Base-by-base conservation (phyloP, 2,329 filamentous ascomycete species). In the Alternaria triticina region DNA sequence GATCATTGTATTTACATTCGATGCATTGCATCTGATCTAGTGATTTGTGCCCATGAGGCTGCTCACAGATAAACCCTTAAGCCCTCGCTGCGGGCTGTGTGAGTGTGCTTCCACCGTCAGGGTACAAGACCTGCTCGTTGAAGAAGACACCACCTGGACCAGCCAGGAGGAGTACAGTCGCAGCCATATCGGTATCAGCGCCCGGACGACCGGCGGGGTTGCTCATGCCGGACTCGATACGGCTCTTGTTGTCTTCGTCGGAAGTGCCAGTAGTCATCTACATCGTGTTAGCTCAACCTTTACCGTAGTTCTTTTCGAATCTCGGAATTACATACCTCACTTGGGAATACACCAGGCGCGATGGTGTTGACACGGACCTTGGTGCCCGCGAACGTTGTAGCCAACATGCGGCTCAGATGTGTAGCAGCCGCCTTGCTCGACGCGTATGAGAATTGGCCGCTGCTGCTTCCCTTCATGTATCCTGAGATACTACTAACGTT, bases 401-500 rank as follows among this genome's bases (percentile, higher is more conserved):
- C 83, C 45, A 85, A 73, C 79, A 83, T 84, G 13, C 83, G 76
- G 25, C 77, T 78, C 17, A 85, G 58, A 64, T 85, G 83, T 3
- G 82, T 83, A 28, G 77, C 80, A 1, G 81, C 82, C 2, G 83
- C 86, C 68, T 88, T 88, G 9, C 81, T 75, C 3, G 83, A 58
- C 20, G 62, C 83, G 67, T 87, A 87, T 0, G 84, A 82, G 62
- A 86, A 85, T 63, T 87, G 85, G 4, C 85, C 85, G n/a, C 68
- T 76, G 64, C 79, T 83, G 51, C 78, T 80, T 1, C 70, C 70
- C 70, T 87, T 87, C 78, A 86, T 82, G 6, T 83, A 71, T 1
- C 85, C 86, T 1, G 81, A 82, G 49, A 86, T 83, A n/a, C 82
- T 85, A 43, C 81, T 79, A 51, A 88, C 83, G 56, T 88, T 88